Conservation (phyloP, 2,329 filamentous ascomycete species). For the Chaetothyriales sp. region DNA sequence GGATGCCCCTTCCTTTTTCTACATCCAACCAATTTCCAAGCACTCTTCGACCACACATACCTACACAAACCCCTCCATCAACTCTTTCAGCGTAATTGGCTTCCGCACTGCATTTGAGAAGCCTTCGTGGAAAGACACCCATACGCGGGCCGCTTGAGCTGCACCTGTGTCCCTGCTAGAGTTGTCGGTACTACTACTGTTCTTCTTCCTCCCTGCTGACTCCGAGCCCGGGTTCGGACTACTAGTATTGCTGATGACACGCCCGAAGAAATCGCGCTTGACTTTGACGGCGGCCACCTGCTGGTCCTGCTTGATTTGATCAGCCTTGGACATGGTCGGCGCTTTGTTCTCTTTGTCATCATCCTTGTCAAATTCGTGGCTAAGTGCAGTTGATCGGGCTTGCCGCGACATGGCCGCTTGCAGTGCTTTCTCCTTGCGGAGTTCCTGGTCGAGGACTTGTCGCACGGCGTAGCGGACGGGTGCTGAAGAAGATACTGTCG, state of each 20-base stretch:
- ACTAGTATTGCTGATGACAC: slow-evolving; percentile 43
- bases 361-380: slow-evolving; percentile 2
- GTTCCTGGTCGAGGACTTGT: slow-evolving; percentile 85
- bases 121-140: slow-evolving; percentile 83
- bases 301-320: slow-evolving; percentile 21
- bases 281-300: slow-evolving; percentile 25
- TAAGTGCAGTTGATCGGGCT: slow-evolving; percentile 31
- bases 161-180: slow-evolving; percentile 19
- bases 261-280: slow-evolving; percentile 77
- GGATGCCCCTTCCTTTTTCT: too few species aligned
- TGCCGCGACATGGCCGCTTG: slow-evolving; percentile 55
- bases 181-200: background rate
- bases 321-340: background rate
- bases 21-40: background rate
- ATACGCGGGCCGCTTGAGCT: slow-evolving; percentile 49
- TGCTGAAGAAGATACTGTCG: slow-evolving; percentile 36
- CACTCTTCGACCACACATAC: background rate
- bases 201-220: slow-evolving; percentile 23
- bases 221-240: slow-evolving; percentile 12
- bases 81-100: slow-evolving; percentile 65
- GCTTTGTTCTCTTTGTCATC: slow-evolving; percentile 24
- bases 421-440: slow-evolving; percentile 55
- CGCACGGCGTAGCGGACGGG: slow-evolving; percentile 85
- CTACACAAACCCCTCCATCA: slow-evolving; percentile 41
- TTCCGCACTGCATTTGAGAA: slow-evolving; percentile 87